Evolutionary conservation across 2,329 filamentous ascomycete species (phyloP), one percentile per base, ranked within the genome.

Genomic region (Colletotrichum cordylinicola): DNA sequence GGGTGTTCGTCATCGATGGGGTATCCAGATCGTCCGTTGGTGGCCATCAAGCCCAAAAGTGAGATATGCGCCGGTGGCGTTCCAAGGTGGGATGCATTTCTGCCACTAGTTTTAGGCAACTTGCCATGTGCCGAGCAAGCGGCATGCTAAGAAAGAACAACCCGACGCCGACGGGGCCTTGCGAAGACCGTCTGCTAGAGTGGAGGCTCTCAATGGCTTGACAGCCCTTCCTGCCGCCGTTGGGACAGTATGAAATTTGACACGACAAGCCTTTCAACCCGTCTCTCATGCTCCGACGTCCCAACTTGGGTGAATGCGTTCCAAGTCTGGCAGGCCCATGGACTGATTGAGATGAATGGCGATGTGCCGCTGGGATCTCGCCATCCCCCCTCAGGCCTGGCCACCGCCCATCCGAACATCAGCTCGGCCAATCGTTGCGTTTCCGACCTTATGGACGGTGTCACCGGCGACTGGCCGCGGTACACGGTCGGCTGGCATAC

Each of bases 401-500:
- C 29, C 55, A 35, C 55, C 31, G 27, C 43, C 29, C 70, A 61
- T 62, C 12, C 74, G 27, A 75, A 2, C 16, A 37, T 35, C 18
- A 62, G 15, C 33, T 31, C 9, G 6, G 15, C 74, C 74, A 75
- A 70, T 68, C 67, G 55, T 71, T 48, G 39, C 24, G 61, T 52
- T 74, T 65, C 74, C 74, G 72, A 58, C 72, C 64, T 60, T 27
- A 48, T 77, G 72, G 72, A 76, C 48, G 73, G 73, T 68, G 52
- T 73, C 65, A 75, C 74, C 48, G 33, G 70, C 27, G 65, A 61
- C n/a, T 75, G 60, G 76, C 68, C 65, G 76, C 78, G 71, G 79
- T 48, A 48, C 77, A 74, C 68, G 73, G 67, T 80, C 37, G 43
- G 48, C 37, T 64, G 43, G 70, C 73, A 68, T 48, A 64, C 60